Evolutionary conservation across 2,329 filamentous ascomycete genomes (phyloP).

Genomic region (Fusarium humuli): DNA sequence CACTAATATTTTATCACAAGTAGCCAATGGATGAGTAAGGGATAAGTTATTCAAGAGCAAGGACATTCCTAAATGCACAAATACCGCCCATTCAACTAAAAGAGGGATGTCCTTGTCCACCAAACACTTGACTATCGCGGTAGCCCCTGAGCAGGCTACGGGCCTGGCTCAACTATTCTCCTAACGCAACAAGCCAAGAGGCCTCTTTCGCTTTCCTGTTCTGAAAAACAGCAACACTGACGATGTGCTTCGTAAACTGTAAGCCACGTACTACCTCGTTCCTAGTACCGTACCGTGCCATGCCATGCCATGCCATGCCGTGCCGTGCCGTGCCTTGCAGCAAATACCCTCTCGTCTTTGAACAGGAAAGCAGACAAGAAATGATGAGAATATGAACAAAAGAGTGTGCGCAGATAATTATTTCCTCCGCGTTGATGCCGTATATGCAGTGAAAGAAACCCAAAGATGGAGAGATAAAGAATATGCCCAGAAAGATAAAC

Average conservation of each 20-base stretch:
- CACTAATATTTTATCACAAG: neutral
- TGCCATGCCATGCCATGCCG: conserved; percentile 5
- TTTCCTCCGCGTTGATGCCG: conserved; percentile 32
- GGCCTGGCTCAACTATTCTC: neutral
- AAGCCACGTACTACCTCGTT: conserved; percentile 11
- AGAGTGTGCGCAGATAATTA: conserved; percentile 33
- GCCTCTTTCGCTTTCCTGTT: neutral
- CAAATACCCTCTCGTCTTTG: conserved; percentile 41
- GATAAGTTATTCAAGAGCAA: conserved; percentile 33
- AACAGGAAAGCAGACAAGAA: conserved; percentile 28
- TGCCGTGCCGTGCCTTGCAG: conserved; percentile 44
- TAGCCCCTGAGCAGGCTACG: neutral
- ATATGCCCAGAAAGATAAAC: conserved; percentile 31
- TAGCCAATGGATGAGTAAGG: neutral
- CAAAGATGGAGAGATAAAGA: conserved; percentile 25
- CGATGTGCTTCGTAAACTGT: conserved; percentile 9
- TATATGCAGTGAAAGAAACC: conserved; percentile 22
- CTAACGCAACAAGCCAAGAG: neutral
- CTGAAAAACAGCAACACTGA: neutral
- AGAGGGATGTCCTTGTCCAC: conserved; percentile 36
- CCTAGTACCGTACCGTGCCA: conserved; percentile 10
- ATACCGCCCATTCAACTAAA: conserved; percentile 45
- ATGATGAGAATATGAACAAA: conserved; percentile 33
- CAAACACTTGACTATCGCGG: conserved; percentile 18
- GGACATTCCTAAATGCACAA: conserved; percentile 45